Base-by-base conservation (phyloP, 208 protist species). In the Polymyxa betae region DNA sequence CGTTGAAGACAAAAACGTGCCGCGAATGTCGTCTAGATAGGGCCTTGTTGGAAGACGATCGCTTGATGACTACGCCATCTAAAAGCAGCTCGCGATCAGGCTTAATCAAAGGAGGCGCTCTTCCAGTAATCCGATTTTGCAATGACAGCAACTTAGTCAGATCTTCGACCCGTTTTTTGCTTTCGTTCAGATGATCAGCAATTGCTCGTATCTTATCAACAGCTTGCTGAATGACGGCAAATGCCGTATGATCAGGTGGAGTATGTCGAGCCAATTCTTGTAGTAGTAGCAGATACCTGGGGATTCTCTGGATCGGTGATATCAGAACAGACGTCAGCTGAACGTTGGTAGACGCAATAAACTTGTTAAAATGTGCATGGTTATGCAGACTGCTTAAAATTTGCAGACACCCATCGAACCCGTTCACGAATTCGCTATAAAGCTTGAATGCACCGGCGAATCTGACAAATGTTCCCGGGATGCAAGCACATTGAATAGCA, bases 191-290 rank as follows among this genome's bases (percentile, higher is more conserved):
- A n/a, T 82, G 72, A 43, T 88, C 46, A 12, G 90, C n/a, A 35
- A 91, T 91, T 0, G 64, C 90, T 38, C 64, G 0, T n/a, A 91
- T 88, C 44, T 60, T 40, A n/a, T 88, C 0, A 29, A 88, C 49
- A 12, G 16, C 0, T 35, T 91, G 10, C 0, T 91, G 52, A 29
- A 91, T 41, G 0, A 43, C 35, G 0, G 32, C 60, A 45, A 46
- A 88, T 20, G 87, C 90, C 41, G n/a, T 35, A 35, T 38, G 44
- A n/a, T 88, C 72, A 38, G n/a, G 0, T 0, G 68, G 16, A 12
- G 90, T 87, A 45, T 88, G 68, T 87, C 88, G 87, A 29, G 88
- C 88, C 0, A 91, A 0, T 87, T 91, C 90, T 54, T 91, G 90
- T 40, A 91, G 66, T 41, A 91, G 72, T 46, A 91, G 41, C 64